A percentile compares a stretch with the other conserved stretches of the same genome.
phyloP scores from a whole-genome alignment of 106 monocot genomes.

The Chionographis japonica region DNA sequence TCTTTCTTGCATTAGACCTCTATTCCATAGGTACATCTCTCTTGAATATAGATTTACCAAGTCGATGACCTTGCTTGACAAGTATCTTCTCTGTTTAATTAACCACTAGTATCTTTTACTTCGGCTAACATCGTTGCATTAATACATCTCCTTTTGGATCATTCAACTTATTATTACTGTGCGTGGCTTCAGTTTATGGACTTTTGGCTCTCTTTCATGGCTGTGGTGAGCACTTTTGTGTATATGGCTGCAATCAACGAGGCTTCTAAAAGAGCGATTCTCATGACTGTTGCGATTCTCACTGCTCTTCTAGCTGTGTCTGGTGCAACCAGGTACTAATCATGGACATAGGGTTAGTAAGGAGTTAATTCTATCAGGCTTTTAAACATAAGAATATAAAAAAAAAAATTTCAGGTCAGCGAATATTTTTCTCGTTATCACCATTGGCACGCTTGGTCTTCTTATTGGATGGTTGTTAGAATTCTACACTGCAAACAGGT shows the following conservation, averaged over 20 bases:
- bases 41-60: too few relatives aligned
- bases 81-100: too few relatives aligned
- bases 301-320: constrained; percentile 81
- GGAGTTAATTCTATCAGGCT: background rate
- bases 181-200: constrained; percentile 68
- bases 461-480: constrained; percentile 82
- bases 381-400: background rate
- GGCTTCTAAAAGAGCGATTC: constrained; percentile 78
- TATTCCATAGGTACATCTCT: too few relatives aligned
- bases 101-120: too few relatives aligned
- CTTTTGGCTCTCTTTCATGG: constrained; percentile 99
- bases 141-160: too few relatives aligned
- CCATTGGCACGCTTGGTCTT: constrained; percentile 75
- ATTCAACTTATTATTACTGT: too few relatives aligned
- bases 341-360: background rate
- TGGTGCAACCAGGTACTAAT: constrained; percentile 70
- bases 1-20: too few relatives aligned
- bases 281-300: constrained; percentile 59
- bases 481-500: constrained; percentile 47
- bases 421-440: constrained; percentile 73
- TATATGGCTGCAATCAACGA: constrained; percentile 79
- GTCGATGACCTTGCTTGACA: too few relatives aligned
- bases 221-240: constrained; percentile 88
- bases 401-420: constrained; percentile 47
- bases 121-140: too few relatives aligned